Evolutionary conservation across 148 eudicot species (phyloP), one percentile per base, ranked within the genome.

Genomic region (Fagopyrum tataricum): DNA sequence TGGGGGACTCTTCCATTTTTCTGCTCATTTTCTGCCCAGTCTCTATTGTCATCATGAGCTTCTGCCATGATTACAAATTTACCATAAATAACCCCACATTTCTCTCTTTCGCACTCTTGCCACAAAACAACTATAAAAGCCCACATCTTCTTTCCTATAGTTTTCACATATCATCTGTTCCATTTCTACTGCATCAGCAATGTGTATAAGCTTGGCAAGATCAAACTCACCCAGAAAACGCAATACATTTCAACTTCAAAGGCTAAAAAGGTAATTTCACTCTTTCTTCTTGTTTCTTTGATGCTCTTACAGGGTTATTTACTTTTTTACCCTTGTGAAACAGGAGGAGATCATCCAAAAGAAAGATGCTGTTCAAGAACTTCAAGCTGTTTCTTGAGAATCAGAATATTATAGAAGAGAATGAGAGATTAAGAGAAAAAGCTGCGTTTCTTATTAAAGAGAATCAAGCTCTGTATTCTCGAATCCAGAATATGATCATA

Each of bases 361-460:
- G 61, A 73, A 52, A 72, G 75, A 84, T 85, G 85, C 53, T 67
- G 67, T 81, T 87, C 14, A 84, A 89, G 74, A 89, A 89, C 84
- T 73, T 89, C 79, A 80, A 83, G 78, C 58, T 89, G 66, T 81
- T 78, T 53, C 7, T 81, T 48, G 76, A 79, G 78, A 89, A 87
- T 80, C 59, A 81, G 71, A 77, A 76, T 64, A 87, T 89, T 14
- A 76, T 85, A 47, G 78, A 75, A 73, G 86, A 87, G 79, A 89
- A 89, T 81, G 81, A 83, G 26, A 78, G 68, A 76, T 81, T 89
- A 64, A 87, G 84, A 68, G 72, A 81, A 72, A 82, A 79, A 76
- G 91, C 83, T 59, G 61, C 67, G 69, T 51, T 76, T 23, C 94
- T 89, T 49, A 81, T 67, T 13, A 77, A 80, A 81, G 91, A 87